phyloP scores from a whole-genome alignment of 441 rosid species.

The Pelargonium fulgidum region DNA sequence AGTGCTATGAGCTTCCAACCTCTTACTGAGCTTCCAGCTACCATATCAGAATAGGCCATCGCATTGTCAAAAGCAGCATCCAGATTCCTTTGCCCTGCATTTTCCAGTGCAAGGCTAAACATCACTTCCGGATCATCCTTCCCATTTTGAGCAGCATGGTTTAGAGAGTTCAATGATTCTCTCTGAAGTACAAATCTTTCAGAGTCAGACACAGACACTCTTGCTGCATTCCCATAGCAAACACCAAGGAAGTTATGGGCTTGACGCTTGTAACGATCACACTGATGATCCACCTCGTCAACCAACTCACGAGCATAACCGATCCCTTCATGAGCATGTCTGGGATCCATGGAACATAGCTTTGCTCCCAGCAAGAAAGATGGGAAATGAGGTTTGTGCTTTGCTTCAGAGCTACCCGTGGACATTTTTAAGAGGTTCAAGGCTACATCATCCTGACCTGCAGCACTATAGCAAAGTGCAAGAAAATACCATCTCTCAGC shows the following conservation, averaged over 20 bases:
- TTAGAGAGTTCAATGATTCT: constrained; percentile 54
- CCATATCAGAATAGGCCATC: constrained; percentile 45
- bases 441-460: constrained; percentile 59
- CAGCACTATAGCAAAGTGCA: constrained; percentile 78
- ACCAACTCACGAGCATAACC: constrained; percentile 47
- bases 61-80: constrained; percentile 61
- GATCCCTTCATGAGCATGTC: constrained; percentile 57
- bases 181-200: constrained; percentile 53
- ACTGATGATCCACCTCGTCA: constrained; percentile 29
- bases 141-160: constrained; percentile 43
- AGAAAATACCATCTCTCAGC: constrained; percentile 82
- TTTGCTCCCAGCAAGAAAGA: constrained; percentile 72
- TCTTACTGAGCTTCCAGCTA: constrained; percentile 46
- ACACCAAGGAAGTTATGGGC: constrained; percentile 71
- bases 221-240: constrained; percentile 75
- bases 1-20: constrained; percentile 74
- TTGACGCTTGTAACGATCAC: constrained; percentile 46
- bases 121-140: constrained; percentile 50
- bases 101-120: constrained; percentile 59
- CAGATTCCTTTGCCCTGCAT: constrained; percentile 73
- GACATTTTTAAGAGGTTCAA: constrained; percentile 62
- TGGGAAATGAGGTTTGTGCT: constrained; percentile 40
- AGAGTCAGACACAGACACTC: constrained; percentile 56
- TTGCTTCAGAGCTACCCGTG: constrained; percentile 64
- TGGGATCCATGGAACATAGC: constrained; percentile 56